Evolutionary conservation across 306 rosid genomes (phyloP).

Genomic region (Adenanthera pavonina): DNA sequence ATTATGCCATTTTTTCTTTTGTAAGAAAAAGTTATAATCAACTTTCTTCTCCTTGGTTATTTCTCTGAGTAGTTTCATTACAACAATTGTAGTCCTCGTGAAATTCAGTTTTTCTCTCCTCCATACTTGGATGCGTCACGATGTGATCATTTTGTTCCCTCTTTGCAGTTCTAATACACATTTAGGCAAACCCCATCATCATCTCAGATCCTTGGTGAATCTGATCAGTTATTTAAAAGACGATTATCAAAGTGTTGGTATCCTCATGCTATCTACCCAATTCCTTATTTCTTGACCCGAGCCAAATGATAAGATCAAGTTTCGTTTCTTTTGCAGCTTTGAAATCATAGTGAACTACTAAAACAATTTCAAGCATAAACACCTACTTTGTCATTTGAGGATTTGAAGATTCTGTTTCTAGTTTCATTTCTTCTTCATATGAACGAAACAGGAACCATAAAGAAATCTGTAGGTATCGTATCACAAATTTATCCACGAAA

Average conservation of each 20-base stretch:
- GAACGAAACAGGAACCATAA: background rate
- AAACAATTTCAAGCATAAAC: background rate
- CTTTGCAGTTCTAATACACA: background rate
- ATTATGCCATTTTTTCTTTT: background rate
- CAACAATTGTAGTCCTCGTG: constrained; percentile 29
- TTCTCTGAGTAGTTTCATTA: constrained; percentile 20
- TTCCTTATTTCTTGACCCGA: background rate
- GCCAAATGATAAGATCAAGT: background rate
- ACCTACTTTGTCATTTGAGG: background rate
- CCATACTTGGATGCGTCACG: background rate
- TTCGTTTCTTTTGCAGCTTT: background rate
- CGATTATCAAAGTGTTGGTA: background rate
- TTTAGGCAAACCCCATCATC: background rate
- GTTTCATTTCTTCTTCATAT: background rate
- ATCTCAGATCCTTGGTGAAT: background rate
- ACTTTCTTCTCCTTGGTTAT: background rate
- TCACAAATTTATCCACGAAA: background rate
- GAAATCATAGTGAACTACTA: background rate
- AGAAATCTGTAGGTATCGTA: background rate
- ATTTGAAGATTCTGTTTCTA: background rate
- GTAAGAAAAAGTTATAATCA: constrained; percentile 11
- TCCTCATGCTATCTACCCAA: background rate
- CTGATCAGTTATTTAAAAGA: background rate
- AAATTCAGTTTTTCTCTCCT: constrained; percentile 36
- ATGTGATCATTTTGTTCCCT: background rate